Evolutionary conservation across 768 basidiomycete genomes (phyloP).

Genomic region (Termitomyces sp.): DNA sequence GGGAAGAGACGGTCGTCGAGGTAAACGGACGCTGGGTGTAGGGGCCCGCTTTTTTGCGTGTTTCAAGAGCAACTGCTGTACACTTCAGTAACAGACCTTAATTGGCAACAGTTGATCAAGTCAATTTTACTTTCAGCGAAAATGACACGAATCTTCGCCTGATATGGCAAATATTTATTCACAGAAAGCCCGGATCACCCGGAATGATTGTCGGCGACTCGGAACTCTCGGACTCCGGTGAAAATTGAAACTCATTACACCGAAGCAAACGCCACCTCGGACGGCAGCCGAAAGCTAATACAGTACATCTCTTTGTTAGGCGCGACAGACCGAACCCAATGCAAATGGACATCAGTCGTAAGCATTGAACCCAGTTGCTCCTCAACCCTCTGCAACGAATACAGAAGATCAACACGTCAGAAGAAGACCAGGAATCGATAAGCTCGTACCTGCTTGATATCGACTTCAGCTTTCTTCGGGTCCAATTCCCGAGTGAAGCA

Average conservation of each 20-base stretch:
- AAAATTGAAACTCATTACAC: not conserved
- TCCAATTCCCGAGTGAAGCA: slow-evolving; percentile 91
- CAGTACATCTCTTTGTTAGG: slow-evolving; percentile 99
- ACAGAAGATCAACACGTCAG: slow-evolving; percentile 9
- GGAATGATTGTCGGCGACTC: slow-evolving; percentile 1
- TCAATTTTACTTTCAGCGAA: slow-evolving; percentile 5
- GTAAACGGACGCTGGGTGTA: slow-evolving; percentile 1
- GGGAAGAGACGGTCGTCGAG: not conserved
- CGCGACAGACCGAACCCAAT: slow-evolving; percentile 88
- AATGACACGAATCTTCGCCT: slow-evolving; percentile 6
- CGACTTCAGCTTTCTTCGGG: slow-evolving; percentile 54
- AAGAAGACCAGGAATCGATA: not conserved
- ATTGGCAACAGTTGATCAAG: slow-evolving; percentile 10
- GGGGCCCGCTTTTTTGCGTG: slow-evolving; percentile 4
- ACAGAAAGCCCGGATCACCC: not conserved
- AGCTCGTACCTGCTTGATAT: slow-evolving; percentile 72
- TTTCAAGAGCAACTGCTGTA: slow-evolving; percentile 23
- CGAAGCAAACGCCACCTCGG: slow-evolving; percentile 27
- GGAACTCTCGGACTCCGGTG: not conserved
- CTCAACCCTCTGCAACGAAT: slow-evolving; percentile 57
- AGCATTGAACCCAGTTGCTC: slow-evolving; percentile 54
- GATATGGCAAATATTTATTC: slow-evolving; percentile 1
- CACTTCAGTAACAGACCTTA: slow-evolving; percentile 10
- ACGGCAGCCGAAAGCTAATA: slow-evolving; percentile 65
- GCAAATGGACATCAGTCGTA: slow-evolving; percentile 43